Conservation (phyloP, 2,329 filamentous ascomycete genomes). For the Fusarium newnesense region DNA sequence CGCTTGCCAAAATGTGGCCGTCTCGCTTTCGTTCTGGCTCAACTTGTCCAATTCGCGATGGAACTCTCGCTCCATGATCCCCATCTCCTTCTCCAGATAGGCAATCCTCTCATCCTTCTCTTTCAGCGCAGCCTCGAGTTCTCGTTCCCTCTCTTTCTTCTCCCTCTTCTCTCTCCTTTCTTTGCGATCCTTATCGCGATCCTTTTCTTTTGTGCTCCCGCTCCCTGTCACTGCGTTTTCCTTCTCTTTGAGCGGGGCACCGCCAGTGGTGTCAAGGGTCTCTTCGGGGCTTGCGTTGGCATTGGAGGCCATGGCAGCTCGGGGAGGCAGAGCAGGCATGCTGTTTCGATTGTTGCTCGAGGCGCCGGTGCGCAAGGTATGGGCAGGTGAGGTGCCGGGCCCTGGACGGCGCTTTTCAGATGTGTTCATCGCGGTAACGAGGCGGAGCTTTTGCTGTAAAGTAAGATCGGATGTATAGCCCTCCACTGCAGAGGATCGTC, state of each 20-base stretch:
- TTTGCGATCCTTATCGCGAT: slow-evolving; percentile 44
- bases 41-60: slow-evolving; percentile 63
- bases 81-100: slow-evolving; percentile 63
- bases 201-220: slow-evolving; percentile 45
- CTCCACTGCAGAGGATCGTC: slow-evolving; percentile 37
- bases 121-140: slow-evolving; percentile 48
- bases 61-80: slow-evolving; percentile 64
- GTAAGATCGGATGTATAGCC: slow-evolving; percentile 18
- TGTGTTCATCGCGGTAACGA: slow-evolving; percentile 49
- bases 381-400: slow-evolving; percentile 39
- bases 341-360: slow-evolving; percentile 46
- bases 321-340: slow-evolving; percentile 47
- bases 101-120: slow-evolving; percentile 65
- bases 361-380: slow-evolving; percentile 37
- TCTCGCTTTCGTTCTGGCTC: slow-evolving; percentile 64
- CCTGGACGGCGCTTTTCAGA: slow-evolving; percentile 58
- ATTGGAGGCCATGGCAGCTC: slow-evolving; percentile 44
- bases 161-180: slow-evolving; percentile 41
- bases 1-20: slow-evolving; percentile 66
- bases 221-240: slow-evolving; percentile 47
- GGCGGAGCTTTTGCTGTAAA: slow-evolving; percentile 17
- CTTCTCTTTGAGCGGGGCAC: slow-evolving; percentile 44
- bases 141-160: slow-evolving; percentile 40
- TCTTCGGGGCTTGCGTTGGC: slow-evolving; percentile 40
- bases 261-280: slow-evolving; percentile 42